A percentile compares a stretch with the other conserved stretches of the same genome.
phyloP scores from a whole-genome alignment of 768 basidiomycete species.

The Phlegmacium glaucopus region DNA sequence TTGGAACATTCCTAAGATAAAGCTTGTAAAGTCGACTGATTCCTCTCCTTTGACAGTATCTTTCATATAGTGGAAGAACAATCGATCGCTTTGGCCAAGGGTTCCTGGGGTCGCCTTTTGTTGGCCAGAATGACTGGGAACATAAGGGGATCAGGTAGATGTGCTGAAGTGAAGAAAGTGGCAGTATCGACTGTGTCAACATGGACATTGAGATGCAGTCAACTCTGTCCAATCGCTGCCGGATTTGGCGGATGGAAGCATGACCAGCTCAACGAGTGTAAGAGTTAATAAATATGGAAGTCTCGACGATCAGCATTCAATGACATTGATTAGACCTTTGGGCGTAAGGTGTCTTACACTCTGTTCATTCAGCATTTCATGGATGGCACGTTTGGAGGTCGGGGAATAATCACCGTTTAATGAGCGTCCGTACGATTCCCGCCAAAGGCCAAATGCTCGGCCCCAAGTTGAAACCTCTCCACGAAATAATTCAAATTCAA shows the following conservation, averaged over 20 bases:
- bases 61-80: conserved; percentile 11
- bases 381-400: too few relatives aligned
- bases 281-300: too few relatives aligned
- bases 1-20: conserved; percentile 7
- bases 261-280: too few relatives aligned
- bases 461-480: too few relatives aligned
- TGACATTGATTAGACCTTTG: too few relatives aligned
- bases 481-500: too few relatives aligned
- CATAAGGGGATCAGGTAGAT: conserved; percentile 3
- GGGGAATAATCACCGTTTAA: too few relatives aligned
- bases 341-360: too few relatives aligned
- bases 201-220: background rate
- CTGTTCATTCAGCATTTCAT: too few relatives aligned
- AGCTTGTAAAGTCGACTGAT: conserved; percentile 10
- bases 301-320: too few relatives aligned
- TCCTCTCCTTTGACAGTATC: conserved; percentile 4
- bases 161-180: conserved; percentile 4
- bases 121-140: conserved; percentile 11
- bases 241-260: conserved; percentile 5
- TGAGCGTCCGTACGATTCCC: too few relatives aligned
- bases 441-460: too few relatives aligned
- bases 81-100: conserved; percentile 8
- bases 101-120: conserved; percentile 1
- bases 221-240: conserved; percentile 8
- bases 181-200: background rate